Evolutionary conservation across 164 flowering plant species (phyloP).

Genomic region (Protea cynaroides): DNA sequence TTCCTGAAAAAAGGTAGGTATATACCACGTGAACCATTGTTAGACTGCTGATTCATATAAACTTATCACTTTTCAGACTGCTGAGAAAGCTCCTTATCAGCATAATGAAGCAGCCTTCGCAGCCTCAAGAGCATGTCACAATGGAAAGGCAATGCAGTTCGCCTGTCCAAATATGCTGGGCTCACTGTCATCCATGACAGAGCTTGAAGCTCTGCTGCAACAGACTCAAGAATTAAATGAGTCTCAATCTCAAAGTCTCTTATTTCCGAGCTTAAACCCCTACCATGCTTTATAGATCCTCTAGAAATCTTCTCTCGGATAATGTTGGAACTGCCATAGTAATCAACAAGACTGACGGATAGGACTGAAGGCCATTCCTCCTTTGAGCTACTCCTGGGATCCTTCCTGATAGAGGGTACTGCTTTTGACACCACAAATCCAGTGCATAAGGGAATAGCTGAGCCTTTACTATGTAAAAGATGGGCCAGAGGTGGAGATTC

Average conservation of each 20-base stretch:
- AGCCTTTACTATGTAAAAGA: constrained; percentile 94
- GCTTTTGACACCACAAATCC: constrained; percentile 90
- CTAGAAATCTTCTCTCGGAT: constrained; percentile 49
- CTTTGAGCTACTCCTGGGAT: constrained; percentile 30
- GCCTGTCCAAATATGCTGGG: constrained; percentile 80
- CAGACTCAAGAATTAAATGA: constrained; percentile 60
- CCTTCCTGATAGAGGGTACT: constrained; percentile 73
- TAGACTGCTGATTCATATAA: constrained; percentile 1
- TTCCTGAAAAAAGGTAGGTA: too few relatives aligned
- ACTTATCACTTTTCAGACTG: constrained; percentile 30
- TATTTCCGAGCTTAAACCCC: constrained; percentile 35
- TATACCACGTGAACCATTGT: not conserved
- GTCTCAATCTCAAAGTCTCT: constrained; percentile 59
- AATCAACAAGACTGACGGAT: constrained; percentile 75
- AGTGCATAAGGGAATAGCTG: constrained; percentile 84
- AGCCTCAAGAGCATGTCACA: constrained; percentile 91
- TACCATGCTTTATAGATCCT: constrained; percentile 40
- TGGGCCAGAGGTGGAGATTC: constrained; percentile 98
- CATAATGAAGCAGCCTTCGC: constrained; percentile 84
- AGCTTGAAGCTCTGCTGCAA: constrained; percentile 92
- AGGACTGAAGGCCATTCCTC: constrained; percentile 94
- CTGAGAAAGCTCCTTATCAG: constrained; percentile 65
- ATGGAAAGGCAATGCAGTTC: constrained; percentile 85
- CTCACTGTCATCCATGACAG: constrained; percentile 97
- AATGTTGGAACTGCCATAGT: constrained; percentile 61